These are phyloP conservation scores for Solanum pinnatisectum DNA, from an alignment of 257 asterid species.

Conservation along the genomic window DNA sequence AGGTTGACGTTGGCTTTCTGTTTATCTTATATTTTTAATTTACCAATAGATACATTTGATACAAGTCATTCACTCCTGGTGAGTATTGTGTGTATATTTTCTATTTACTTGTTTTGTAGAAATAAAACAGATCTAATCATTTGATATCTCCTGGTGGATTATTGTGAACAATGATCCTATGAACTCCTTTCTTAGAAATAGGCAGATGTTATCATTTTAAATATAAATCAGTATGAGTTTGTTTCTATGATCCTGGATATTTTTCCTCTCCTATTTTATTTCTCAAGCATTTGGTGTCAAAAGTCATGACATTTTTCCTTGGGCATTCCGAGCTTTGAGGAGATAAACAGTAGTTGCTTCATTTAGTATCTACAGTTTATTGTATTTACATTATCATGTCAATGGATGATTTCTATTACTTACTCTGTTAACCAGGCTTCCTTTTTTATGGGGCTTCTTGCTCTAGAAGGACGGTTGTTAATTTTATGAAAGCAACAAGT, in stretches of 20 bases:
- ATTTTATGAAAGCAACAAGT: neutral
- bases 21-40: neutral
- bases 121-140: neutral
- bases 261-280: neutral
- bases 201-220: neutral
- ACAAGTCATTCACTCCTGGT: neutral
- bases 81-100: neutral
- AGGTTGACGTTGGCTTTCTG: neutral
- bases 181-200: neutral
- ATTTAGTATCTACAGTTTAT: neutral
- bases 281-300: neutral
- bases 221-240: neutral
- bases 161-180: neutral
- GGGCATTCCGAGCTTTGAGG: neutral
- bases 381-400: neutral
- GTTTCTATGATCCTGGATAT: neutral
- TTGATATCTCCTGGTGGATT: neutral
- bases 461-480: neutral
- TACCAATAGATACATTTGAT: neutral
- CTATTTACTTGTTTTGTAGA: neutral
- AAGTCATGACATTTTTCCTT: neutral
- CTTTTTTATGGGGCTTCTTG: neutral
- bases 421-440: neutral
- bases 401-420: neutral
- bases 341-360: neutral